Evolutionary conservation across 495 filamentous ascomycete genomes (phyloP).

Genomic region (Filosporella fistucella): DNA sequence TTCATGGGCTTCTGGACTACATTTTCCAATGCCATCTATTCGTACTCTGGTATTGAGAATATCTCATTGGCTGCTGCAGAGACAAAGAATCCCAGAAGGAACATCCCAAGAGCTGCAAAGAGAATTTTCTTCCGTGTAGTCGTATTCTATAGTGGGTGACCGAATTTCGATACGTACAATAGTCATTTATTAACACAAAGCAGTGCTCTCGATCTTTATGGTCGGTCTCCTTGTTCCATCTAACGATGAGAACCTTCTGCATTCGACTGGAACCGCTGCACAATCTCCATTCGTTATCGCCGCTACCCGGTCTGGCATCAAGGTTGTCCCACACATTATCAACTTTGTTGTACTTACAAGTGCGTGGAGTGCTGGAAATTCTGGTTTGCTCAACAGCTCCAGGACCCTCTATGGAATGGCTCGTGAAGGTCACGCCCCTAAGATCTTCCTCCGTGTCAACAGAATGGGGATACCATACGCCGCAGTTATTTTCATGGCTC

Average conservation of each 20-base stretch:
- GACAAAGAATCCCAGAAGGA: conserved; percentile 62
- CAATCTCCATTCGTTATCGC: conserved; percentile 65
- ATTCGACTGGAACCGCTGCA: conserved; percentile 49
- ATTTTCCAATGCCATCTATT: conserved; percentile 74
- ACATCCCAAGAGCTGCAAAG: conserved; percentile 66
- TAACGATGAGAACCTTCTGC: conserved; percentile 44
- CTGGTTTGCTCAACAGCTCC: conserved; percentile 66
- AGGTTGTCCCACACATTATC: conserved; percentile 65
- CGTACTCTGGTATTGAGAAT: conserved; percentile 79
- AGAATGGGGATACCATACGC: conserved; percentile 57
- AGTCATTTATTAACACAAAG: neutral
- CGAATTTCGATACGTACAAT: neutral
- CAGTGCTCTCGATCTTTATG: conserved; percentile 23
- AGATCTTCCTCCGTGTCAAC: conserved; percentile 49
- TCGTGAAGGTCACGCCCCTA: conserved; percentile 58
- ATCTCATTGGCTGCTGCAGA: conserved; percentile 73
- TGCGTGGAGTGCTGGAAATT: conserved; percentile 66
- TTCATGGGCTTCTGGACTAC: conserved; percentile 77
- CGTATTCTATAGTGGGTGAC: conserved; percentile 53
- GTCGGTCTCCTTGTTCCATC: conserved; percentile 50
- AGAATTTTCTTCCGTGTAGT: conserved; percentile 67
- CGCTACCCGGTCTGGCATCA: conserved; percentile 56
- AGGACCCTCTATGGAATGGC: conserved; percentile 70
- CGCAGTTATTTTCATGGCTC: conserved; percentile 47
- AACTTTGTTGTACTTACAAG: conserved; percentile 68